Base-by-base conservation (phyloP, 208 protist genomes). In the Blastocrithidia nonstop region DNA sequence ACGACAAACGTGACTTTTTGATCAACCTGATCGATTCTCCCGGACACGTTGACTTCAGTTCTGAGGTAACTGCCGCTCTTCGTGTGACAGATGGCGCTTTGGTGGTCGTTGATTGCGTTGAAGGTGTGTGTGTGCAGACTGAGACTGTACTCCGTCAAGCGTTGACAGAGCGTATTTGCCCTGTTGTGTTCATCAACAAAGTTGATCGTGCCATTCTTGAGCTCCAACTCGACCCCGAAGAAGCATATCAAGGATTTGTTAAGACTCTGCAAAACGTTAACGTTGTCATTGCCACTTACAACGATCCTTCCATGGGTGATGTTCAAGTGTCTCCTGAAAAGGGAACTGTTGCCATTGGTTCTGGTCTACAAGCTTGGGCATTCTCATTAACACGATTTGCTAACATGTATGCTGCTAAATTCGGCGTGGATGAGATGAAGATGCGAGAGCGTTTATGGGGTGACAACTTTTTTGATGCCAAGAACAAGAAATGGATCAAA, bases 131-230 rank as follows among this genome's bases (percentile, higher is more conserved):
- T 67, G 97, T 99, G 23, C 96, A 99, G 82, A 99, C 97, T 40
- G 96, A 99, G 76, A 99, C 97, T 57, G 97, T 99, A 61, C 85
- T 99, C 20, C 69, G 73, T 44, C 66, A 78, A 66, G 69, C 73
- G 9, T 79, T 99, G 48, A 63, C 69, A 21, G 97, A 99, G 82
- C 88, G 97, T 64, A 98, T 99, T 62, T 84, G 87, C 60, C 98
- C 97, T 35, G 95, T 99, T 19, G 72, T 99, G 24, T 97, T 98
- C 60, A 71, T 99, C 53, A 99, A 99, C 95, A 99, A 99, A 83
- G 66, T 99, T 28, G 97, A 81, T 57, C 71, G 66, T 32, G 66
- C 66, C 63, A 75, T 99, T 33, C 95, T 97, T 55, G 94, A 82
- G 54, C 67, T 82, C 20, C 72, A 82, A 68, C 52, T 83, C 54